A percentile compares a stretch with the other conserved stretches of the same genome.
These are phyloP conservation scores for Rosa lucieae DNA, from an alignment of 306 rosid species.

Conservation along the genomic window DNA sequence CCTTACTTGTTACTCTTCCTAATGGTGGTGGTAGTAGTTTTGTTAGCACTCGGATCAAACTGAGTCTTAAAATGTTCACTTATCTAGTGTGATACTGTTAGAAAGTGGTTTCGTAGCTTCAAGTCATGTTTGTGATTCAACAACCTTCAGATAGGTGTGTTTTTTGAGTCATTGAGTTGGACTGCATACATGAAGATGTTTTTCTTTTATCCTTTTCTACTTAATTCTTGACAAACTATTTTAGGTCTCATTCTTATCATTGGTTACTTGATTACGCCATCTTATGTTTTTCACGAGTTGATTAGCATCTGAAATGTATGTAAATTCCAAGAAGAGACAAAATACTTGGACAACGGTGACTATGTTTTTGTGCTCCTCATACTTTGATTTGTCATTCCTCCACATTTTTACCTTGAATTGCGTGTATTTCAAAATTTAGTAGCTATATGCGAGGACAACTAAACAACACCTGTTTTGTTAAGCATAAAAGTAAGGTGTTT, in stretches of 20 bases:
- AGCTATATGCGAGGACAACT: not conserved
- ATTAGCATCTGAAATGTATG: not conserved
- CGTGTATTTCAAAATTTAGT: not conserved
- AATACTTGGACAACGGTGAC: not conserved
- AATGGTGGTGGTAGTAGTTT: not conserved
- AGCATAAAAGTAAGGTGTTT: not conserved
- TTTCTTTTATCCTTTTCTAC: not conserved
- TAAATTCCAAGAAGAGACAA: not conserved
- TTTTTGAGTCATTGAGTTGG: not conserved
- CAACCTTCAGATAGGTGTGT: not conserved
- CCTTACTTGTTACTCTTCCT: not conserved
- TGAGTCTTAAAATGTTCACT: not conserved
- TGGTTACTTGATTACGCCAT: not conserved
- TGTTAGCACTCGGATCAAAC: not conserved
- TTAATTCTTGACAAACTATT: not conserved
- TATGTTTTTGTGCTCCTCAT: not conserved
- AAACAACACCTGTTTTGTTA: not conserved
- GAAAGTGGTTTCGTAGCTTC: not conserved
- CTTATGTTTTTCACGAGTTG: not conserved
- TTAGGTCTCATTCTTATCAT: not conserved
- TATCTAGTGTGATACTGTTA: not conserved
- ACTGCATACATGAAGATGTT: not conserved
- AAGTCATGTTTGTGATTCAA: not conserved
- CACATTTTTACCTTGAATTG: not conserved
- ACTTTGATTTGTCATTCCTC: not conserved